Evolutionary conservation across 2,329 filamentous ascomycete species (phyloP).

Genomic region (Colletotrichum sp.): DNA sequence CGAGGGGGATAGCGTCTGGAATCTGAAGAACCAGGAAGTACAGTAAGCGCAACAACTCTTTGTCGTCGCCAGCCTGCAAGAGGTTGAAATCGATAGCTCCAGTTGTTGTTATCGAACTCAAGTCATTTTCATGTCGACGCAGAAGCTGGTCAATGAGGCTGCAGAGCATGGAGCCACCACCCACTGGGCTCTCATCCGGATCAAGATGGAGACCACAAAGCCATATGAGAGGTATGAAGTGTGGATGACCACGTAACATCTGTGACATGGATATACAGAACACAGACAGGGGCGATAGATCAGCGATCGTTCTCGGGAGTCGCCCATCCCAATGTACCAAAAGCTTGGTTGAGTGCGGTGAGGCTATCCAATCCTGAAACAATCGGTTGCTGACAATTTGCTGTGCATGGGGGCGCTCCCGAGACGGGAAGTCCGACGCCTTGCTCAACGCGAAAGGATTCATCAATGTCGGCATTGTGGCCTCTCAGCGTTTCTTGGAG

Average conservation of each 20-base stretch:
- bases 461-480: neutral
- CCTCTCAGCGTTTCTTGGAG: neutral
- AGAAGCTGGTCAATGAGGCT: neutral
- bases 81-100: neutral
- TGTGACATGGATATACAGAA: neutral
- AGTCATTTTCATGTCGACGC: neutral
- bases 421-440: neutral
- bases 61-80: neutral
- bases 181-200: neutral
- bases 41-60: neutral
- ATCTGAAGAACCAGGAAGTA: neutral
- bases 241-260: neutral
- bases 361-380: neutral
- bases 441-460: neutral
- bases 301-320: neutral
- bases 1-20: neutral
- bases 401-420: neutral
- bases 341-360: neutral
- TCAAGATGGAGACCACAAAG: neutral
- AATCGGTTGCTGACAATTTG: neutral
- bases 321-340: neutral
- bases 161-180: neutral
- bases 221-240: neutral
- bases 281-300: neutral
- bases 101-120: neutral